phyloP scores from a whole-genome alignment of 176 grass and related monocot genomes.

The Aegilops bicornis region DNA sequence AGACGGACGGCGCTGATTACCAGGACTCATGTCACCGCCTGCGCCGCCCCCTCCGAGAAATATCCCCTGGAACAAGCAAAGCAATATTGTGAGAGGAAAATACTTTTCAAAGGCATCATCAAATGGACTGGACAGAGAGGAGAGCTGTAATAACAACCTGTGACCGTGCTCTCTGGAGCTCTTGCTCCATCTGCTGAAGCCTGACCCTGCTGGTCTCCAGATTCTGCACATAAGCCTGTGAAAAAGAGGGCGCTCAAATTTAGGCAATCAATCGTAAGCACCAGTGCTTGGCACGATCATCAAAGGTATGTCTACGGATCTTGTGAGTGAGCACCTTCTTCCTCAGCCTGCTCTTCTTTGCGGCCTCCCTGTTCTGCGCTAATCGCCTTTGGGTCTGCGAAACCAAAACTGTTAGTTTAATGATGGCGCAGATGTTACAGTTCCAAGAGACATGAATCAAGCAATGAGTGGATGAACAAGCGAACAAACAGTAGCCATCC shows the following conservation, averaged over 20 bases:
- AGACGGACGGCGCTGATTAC: constrained; percentile 48
- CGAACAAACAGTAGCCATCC: constrained; percentile 10
- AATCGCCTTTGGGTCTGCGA: constrained; percentile 79
- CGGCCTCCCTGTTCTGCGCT: constrained; percentile 97
- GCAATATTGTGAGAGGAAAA: no score
- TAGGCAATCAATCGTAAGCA: not conserved
- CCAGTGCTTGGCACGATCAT: not conserved
- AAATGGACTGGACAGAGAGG: no score
- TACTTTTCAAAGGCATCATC: no score
- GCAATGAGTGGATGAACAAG: not conserved
- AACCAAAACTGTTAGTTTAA: not conserved
- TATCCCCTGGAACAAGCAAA: constrained; percentile 60
- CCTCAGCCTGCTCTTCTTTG: constrained; percentile 94
- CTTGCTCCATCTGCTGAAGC: constrained; percentile 93
- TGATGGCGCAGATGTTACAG: not conserved
- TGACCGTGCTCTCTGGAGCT: constrained; percentile 81
- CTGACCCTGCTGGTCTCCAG: constrained; percentile 89
- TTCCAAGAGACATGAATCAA: not conserved
- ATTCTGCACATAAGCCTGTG: constrained; percentile 94
- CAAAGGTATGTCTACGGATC: not conserved
- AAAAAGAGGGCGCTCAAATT: not conserved
- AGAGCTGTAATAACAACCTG: constrained; percentile 39
- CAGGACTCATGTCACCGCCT: constrained; percentile 66
- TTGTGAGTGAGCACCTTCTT: constrained; percentile 63
- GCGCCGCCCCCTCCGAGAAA: constrained; percentile 75